Base-by-base conservation (phyloP, 352 stramenopile genomes). In the Globisporangium acanthophoron region DNA sequence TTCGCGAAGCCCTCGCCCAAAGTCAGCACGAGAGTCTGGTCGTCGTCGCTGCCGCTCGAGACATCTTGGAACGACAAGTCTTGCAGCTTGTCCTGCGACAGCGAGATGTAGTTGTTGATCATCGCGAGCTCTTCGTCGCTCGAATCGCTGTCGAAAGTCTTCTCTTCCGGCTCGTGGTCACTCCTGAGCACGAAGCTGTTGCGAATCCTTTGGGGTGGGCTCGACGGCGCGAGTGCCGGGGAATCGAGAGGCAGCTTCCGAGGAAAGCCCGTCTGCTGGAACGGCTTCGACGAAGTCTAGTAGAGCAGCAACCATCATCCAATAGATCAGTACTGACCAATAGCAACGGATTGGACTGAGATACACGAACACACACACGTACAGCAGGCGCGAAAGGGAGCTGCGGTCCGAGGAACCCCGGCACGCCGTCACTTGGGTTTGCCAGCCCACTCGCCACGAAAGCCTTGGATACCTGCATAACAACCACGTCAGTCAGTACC, bases 31-130 rank as follows among this genome's bases (percentile, higher is more conserved):
- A 71, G 52, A 11, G 52, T 31, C 18, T 59, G 45, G 0, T 61
- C 51, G 18, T 57, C 56, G 21, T 71, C 51, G 35, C 37, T 56
- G 11, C 15, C 56, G 39, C 63, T 55, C 7, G 71, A 60, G 54
- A 73, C 83, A 60, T 90, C 80, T 31, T 70, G 73, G 27, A 90
- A 71, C 29, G 78, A 88, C 12, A 90, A 46, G 59, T 85, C 81
- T n/a, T 72, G 71, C 13, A 88, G 56, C 52, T 84, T 87, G 41
- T 88, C 73, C 56, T 89, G 76, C 0, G 78, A 91, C 33, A 84
- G 71, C 1, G 80, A 88, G 18, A 91, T 75, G 24, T 80, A 73
- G 16, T 77, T 70, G 35, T 87, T 56, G 31, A 66, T 74, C 45
- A 80, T 69, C 15, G 68, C 67, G 13, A 87, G 69, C 13, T 90